A percentile compares a stretch with the other conserved stretches of the same genome.
Evolutionary conservation across 352 stramenopile genomes (phyloP).

Genomic region (Phytophthora citricola): DNA sequence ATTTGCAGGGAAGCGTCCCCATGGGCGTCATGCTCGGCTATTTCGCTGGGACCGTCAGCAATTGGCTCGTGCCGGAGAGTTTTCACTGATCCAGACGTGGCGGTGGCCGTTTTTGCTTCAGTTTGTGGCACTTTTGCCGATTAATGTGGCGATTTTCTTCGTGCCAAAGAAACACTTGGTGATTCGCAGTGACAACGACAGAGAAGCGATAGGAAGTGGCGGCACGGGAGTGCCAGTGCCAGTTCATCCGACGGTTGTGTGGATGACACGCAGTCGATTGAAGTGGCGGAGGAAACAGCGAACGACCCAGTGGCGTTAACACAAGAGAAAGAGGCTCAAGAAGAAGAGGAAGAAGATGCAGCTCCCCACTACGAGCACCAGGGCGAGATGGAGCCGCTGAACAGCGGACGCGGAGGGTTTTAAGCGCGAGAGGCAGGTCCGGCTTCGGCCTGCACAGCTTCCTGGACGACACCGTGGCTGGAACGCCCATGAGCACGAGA

Average conservation of each 20-base stretch:
- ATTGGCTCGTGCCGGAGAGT: slow-evolving; percentile 78
- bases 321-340: slow-evolving; percentile 9
- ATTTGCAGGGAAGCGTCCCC: slow-evolving; percentile 80
- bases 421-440: slow-evolving; percentile 28
- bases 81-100: slow-evolving; percentile 75
- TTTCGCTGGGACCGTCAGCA: slow-evolving; percentile 81
- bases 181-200: slow-evolving; percentile 66
- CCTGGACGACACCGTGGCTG: slow-evolving; percentile 49
- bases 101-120: slow-evolving; percentile 88
- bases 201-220: slow-evolving; percentile 33
- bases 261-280: slow-evolving; percentile 55
- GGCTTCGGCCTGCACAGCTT: slow-evolving; percentile 42
- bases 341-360: not conserved
- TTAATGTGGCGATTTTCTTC: slow-evolving; percentile 85
- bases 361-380: slow-evolving; percentile 4
- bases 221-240: slow-evolving; percentile 47
- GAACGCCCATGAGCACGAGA: slow-evolving; percentile 58
- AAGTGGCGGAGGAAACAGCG: slow-evolving; percentile 35
- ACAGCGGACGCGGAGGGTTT: slow-evolving; percentile 37
- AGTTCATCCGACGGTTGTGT: slow-evolving; percentile 51
- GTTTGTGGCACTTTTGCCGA: slow-evolving; percentile 73
- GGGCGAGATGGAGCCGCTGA: slow-evolving; percentile 32
- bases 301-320: not conserved
- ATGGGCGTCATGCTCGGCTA: slow-evolving; percentile 90
- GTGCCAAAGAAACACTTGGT: slow-evolving; percentile 79